These are phyloP conservation scores for Juglanconis juglandina DNA, from an alignment of 2,329 filamentous ascomycete species.

Conservation along the genomic window DNA sequence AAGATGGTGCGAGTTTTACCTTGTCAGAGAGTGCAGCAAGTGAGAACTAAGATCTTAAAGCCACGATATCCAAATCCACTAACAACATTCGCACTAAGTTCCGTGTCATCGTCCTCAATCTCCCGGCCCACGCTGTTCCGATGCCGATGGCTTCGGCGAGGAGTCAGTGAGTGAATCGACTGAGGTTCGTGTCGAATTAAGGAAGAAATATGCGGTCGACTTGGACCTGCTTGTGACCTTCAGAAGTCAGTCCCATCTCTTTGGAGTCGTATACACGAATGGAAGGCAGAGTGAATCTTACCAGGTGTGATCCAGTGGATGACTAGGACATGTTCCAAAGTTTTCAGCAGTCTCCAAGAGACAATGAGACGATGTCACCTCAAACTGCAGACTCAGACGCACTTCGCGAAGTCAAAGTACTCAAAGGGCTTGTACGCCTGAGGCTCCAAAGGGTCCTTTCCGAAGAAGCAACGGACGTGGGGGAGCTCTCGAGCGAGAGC, in stretches of 20 bases:
- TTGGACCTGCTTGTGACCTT: neutral
- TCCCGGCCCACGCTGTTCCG: too few species aligned
- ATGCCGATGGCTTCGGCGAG: too few species aligned
- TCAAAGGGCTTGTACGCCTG: constrained; percentile 1
- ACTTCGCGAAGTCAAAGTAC: neutral
- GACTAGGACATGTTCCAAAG: neutral
- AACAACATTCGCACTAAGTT: too few species aligned
- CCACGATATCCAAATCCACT: too few species aligned
- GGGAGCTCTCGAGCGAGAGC: constrained; percentile 25
- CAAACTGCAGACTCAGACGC: neutral
- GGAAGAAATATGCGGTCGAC: too few species aligned
- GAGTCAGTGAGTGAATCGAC: too few species aligned
- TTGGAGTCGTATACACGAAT: neutral
- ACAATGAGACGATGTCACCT: neutral
- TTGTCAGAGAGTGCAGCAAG: too few species aligned
- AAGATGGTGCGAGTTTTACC: too few species aligned
- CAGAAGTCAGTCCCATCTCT: neutral
- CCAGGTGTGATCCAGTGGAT: neutral
- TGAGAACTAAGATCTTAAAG: too few species aligned
- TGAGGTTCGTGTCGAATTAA: too few species aligned
- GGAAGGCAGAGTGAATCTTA: neutral
- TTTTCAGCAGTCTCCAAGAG: neutral
- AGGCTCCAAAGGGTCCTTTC: constrained; percentile 19
- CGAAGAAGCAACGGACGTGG: constrained; percentile 21
- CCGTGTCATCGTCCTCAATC: too few species aligned